Conservation (phyloP, 495 filamentous ascomycete genomes). For the Xylaria scruposa region DNA sequence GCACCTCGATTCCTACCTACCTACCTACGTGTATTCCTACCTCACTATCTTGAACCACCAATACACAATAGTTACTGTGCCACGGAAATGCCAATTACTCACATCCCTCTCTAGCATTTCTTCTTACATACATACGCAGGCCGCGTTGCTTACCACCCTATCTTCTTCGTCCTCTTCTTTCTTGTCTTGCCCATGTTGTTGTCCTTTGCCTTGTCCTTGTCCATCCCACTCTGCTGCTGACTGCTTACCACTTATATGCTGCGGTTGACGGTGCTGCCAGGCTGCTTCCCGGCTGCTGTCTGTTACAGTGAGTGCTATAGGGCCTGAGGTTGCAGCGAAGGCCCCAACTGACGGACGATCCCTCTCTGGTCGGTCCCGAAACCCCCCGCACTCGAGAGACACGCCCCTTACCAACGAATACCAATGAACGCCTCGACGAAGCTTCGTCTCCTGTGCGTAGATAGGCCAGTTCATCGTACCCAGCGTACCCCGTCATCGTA, state of each 20-base stretch:
- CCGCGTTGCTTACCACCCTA: neutral
- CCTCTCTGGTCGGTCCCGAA: conserved; percentile 18
- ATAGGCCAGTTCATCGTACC: conserved; percentile 11
- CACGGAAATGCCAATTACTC: conserved; percentile 4
- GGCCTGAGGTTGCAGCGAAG: conserved; percentile 11
- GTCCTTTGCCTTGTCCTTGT: conserved; percentile 1
- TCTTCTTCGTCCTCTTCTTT: neutral
- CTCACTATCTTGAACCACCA: neutral
- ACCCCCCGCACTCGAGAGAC: conserved; percentile 20
- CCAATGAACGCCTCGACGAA: conserved; percentile 15
- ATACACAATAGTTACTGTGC: neutral
- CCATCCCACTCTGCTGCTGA: conserved; percentile 1
- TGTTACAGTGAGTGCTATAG: neutral
- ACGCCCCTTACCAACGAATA: conserved; percentile 10
- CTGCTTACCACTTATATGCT: neutral
- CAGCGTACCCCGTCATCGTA: neutral
- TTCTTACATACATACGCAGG: neutral
- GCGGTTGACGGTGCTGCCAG: neutral
- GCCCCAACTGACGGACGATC: neutral
- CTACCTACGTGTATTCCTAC: neutral
- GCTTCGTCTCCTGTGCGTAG: conserved; percentile 11
- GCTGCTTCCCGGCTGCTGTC: neutral
- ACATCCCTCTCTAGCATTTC: neutral
- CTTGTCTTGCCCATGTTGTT: neutral
- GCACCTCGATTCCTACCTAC: neutral